Conservation (phyloP, 1,284 basidiomycete genomes). For the Moesziomyces globuligerus region DNA sequence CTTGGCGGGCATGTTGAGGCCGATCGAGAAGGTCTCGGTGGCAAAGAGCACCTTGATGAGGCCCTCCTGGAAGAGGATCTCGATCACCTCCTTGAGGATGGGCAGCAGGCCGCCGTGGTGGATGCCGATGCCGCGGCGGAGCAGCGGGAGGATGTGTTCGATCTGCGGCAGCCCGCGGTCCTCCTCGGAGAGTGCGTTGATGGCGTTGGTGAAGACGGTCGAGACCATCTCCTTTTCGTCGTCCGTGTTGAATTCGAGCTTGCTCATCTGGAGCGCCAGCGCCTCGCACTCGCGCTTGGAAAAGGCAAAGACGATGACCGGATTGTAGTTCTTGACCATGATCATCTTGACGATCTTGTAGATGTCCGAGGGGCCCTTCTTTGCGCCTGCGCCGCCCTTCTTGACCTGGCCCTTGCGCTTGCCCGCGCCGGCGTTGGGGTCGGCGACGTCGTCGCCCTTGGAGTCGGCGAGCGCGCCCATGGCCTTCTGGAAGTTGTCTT, state of each 20-base stretch:
- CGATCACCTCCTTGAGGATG: conserved; percentile 98
- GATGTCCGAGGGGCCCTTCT: conserved; percentile 96
- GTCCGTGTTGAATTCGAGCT: conserved; percentile 93
- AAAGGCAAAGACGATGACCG: conserved; percentile 98
- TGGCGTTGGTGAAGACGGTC: conserved; percentile 93
- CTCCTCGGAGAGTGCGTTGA: conserved; percentile 85
- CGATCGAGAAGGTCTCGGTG: conserved; percentile 99
- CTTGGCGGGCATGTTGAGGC: conserved; percentile 99
- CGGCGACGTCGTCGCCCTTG: conserved; percentile 90
- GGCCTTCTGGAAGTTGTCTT: conserved; percentile 97
- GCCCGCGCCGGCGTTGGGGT: conserved; percentile 75
- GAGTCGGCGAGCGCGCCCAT: conserved; percentile 88
- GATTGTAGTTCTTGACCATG: conserved; percentile 97
- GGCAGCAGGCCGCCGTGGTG: conserved; percentile 98
- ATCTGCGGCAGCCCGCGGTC: conserved; percentile 95
- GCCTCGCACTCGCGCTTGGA: conserved; percentile 97
- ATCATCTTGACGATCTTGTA: conserved; percentile 99
- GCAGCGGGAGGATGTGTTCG: conserved; percentile 87
- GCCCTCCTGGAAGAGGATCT: conserved; percentile 99
- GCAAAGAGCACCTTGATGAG: conserved; percentile 98
- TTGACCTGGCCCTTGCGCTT: conserved; percentile 78
- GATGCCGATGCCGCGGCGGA: conserved; percentile 96
- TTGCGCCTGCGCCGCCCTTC: conserved; percentile 90
- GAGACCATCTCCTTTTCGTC: conserved; percentile 90
- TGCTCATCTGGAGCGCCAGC: conserved; percentile 88